Evolutionary conservation across 306 rosid species (phyloP), one percentile per base, ranked within the genome.

Genomic region (Senna siamea): DNA sequence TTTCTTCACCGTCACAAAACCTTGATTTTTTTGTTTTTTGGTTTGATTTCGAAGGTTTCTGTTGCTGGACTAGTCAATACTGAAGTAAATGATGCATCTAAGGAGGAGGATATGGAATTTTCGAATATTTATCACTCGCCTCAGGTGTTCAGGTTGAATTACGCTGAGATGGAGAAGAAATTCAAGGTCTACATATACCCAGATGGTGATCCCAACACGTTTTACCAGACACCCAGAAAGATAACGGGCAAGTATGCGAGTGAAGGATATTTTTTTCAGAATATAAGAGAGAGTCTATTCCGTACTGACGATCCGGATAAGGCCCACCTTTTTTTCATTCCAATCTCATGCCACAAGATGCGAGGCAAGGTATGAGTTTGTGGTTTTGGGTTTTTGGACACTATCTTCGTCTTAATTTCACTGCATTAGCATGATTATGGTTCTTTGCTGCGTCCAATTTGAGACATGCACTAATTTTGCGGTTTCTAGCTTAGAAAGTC

Each of bases 341-440:
- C 95, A 9, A 91, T 94, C 76, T 94, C 98, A 2, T 91, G 97
- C 78, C 97, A 94, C 66, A 94, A 94, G 85, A 91, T 94, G 98
- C 87, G 97, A 59, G 98, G 98, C 80, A 89, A 91, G 98, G 98
- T 93, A 85, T 64, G 34, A 41, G 46, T 17, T 22, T 47, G 6
- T 11, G 41, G n/a, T 50, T 11, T 14, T 67, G 59, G 35, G 69
- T 23, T 73, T 22, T 51, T 2, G 37, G 66, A 9, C 34, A 15
- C n/a, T 41, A 4, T 1, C 10, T 65, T 56, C 41, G 34, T 28
- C 13, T 6, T 26, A 26, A 61, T 18, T 10, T 20, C 47, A 28
- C 20, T 32, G 26, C 14, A 50, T 56, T 56, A 23, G 38, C 44
- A 47, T n/a, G 20, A 38, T 57, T 69, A 9, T 60, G 22, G 11